Percentiles rank a stretch among this genome's conserved stretches.
These are phyloP conservation scores for Candida sp. DNA, from an alignment of 1,139 yeast genomes.

Conservation along the genomic window DNA sequence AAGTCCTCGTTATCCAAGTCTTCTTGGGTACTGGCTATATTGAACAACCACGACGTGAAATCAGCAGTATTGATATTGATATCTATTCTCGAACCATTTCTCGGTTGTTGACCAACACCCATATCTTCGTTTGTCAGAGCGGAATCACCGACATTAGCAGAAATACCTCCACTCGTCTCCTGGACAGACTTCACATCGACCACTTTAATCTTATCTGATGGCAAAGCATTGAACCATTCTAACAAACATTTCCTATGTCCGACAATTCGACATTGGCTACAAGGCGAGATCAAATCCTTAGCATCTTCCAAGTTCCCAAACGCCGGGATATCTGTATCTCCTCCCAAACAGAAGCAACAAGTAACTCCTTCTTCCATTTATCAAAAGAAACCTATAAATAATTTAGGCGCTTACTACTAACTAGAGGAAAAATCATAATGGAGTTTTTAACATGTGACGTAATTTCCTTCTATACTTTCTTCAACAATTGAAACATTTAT, in stretches of 20 bases:
- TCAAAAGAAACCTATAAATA: not conserved
- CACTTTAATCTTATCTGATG: slow-evolving; percentile 25
- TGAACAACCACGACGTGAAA: slow-evolving; percentile 16
- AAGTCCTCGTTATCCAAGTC: not conserved
- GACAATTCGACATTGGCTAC: slow-evolving; percentile 35
- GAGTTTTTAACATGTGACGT: not conserved
- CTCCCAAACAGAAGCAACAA: slow-evolving; percentile 44
- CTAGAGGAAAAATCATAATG: no score
- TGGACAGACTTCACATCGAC: slow-evolving; percentile 1
- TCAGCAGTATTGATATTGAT: slow-evolving; percentile 17
- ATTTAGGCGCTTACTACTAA: no score
- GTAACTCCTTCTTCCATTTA: slow-evolving; percentile 5
- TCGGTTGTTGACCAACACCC: slow-evolving; percentile 14
- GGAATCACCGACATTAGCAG: not conserved
- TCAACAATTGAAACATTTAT: not conserved
- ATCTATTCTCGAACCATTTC: slow-evolving; percentile 10
- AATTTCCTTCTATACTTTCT: not conserved
- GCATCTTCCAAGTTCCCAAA: slow-evolving; percentile 39
- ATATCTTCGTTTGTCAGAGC: slow-evolving; percentile 5
- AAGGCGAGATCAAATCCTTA: slow-evolving; percentile 36
- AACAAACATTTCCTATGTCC: slow-evolving; percentile 40
- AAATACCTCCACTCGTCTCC: not conserved
- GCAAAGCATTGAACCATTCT: slow-evolving; percentile 43
- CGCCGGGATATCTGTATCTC: slow-evolving; percentile 37
- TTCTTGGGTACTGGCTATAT: slow-evolving; percentile 5